Evolutionary conservation across 1,284 basidiomycete species (phyloP).

Genomic region (Exobasidium rhododendri): DNA sequence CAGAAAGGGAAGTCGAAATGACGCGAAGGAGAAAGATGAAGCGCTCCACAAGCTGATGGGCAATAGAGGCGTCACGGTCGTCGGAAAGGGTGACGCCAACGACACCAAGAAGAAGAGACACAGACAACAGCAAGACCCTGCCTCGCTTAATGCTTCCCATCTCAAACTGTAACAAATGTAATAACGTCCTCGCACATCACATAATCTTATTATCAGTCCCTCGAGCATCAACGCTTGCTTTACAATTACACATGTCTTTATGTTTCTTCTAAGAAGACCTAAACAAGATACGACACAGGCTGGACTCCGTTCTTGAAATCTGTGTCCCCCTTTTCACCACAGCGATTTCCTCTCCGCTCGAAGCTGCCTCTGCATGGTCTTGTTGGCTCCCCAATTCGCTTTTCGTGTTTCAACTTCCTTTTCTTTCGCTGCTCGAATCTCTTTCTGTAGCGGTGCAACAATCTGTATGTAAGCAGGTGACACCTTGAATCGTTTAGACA

Average conservation of each 20-base stretch:
- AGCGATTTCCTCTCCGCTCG: slow-evolving; percentile 17
- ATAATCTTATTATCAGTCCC: neutral
- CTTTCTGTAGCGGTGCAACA: slow-evolving; percentile 41
- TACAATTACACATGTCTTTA: neutral
- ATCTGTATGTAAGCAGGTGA: slow-evolving; percentile 43
- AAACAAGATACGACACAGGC: too few relatives aligned
- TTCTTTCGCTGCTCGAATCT: slow-evolving; percentile 24
- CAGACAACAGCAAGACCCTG: slow-evolving; percentile 5
- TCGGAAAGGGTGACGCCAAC: slow-evolving; percentile 25
- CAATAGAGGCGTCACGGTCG: slow-evolving; percentile 44
- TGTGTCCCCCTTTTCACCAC: slow-evolving; percentile 18
- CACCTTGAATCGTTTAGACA: slow-evolving; percentile 44
- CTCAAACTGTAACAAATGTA: neutral
- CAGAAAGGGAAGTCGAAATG: slow-evolving; percentile 3
- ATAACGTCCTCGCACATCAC: neutral
- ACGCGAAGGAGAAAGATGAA: slow-evolving; percentile 43
- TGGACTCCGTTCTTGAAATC: too few relatives aligned
- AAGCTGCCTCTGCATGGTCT: slow-evolving; percentile 21
- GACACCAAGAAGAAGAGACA: neutral
- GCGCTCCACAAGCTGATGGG: slow-evolving; percentile 50
- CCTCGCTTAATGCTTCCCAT: slow-evolving; percentile 2
- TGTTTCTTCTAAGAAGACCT: too few relatives aligned
- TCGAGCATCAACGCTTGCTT: neutral
- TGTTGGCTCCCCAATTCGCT: slow-evolving; percentile 44
- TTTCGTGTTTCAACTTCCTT: slow-evolving; percentile 29